Conservation (phyloP, 306 rosid species). For the Quercus bicolor region DNA sequence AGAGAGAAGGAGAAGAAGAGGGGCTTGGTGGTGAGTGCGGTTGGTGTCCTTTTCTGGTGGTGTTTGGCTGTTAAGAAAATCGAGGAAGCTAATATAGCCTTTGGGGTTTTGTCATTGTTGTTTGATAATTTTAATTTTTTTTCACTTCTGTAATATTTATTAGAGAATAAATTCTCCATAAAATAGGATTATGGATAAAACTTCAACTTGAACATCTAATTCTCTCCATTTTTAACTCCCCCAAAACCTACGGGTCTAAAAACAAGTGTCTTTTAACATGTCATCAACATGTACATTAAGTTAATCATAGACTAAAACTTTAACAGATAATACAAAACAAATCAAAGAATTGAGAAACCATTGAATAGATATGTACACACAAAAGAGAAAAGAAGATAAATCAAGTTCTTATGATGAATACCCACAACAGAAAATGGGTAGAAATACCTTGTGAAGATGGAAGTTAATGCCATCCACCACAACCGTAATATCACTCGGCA, state of each 20-base stretch:
- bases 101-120: too few relatives aligned
- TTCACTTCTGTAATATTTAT: too few relatives aligned
- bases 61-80: too few relatives aligned
- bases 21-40: too few relatives aligned
- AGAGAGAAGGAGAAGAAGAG: too few relatives aligned
- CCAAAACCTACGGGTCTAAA: neutral
- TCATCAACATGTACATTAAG: neutral
- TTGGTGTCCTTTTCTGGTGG: too few relatives aligned
- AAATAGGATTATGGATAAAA: too few relatives aligned
- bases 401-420: neutral
- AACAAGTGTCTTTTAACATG: neutral
- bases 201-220: neutral
- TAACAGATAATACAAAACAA: neutral
- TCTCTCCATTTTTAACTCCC: neutral
- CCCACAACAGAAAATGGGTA: neutral
- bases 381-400: neutral
- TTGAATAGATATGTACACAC: too few relatives aligned
- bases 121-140: too few relatives aligned
- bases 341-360: neutral
- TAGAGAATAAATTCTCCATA: too few relatives aligned
- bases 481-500: slow-evolving; percentile 67
- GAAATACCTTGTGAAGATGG: slow-evolving; percentile 79
- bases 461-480: slow-evolving; percentile 57
- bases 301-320: neutral
- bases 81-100: too few relatives aligned